Evolutionary conservation across 345 rosid species (phyloP).

Genomic region (Melastoma malabathricum): DNA sequence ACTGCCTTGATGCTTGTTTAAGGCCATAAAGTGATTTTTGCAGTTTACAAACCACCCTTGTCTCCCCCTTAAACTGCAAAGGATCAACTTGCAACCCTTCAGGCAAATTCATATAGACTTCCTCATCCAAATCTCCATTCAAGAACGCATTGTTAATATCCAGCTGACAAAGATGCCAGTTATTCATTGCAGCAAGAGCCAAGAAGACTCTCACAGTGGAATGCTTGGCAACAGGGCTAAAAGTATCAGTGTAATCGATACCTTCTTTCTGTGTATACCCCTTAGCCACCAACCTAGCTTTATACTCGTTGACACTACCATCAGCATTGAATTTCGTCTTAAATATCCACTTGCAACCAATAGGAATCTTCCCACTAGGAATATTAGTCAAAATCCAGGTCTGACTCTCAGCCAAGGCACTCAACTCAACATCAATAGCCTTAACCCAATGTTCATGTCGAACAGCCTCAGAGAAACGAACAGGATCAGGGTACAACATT

Average conservation of each 20-base stretch:
- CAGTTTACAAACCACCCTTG: no score
- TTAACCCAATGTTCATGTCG: neutral
- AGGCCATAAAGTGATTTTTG: no score
- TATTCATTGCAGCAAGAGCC: neutral
- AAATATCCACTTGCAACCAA: no score
- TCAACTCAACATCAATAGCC: neutral
- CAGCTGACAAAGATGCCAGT: neutral
- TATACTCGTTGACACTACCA: no score
- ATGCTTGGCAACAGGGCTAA: neutral
- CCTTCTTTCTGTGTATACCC: neutral
- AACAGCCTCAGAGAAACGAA: neutral
- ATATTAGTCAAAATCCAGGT: neutral
- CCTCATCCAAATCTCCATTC: neutral
- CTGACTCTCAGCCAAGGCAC: neutral
- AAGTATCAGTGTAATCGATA: neutral
- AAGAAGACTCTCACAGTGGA: neutral
- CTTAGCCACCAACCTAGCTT: no score
- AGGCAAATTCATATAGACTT: neutral
- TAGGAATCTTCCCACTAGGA: neutral
- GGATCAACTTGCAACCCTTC: no score
- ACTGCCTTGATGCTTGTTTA: no score
- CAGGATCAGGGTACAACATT: neutral
- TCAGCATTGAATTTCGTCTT: no score
- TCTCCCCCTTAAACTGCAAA: no score
- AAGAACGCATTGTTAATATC: conserved; percentile 3